These are phyloP conservation scores for Zygosaccharomyces pseudobailii DNA, from an alignment of 1,139 yeast species.

Conservation along the genomic window DNA sequence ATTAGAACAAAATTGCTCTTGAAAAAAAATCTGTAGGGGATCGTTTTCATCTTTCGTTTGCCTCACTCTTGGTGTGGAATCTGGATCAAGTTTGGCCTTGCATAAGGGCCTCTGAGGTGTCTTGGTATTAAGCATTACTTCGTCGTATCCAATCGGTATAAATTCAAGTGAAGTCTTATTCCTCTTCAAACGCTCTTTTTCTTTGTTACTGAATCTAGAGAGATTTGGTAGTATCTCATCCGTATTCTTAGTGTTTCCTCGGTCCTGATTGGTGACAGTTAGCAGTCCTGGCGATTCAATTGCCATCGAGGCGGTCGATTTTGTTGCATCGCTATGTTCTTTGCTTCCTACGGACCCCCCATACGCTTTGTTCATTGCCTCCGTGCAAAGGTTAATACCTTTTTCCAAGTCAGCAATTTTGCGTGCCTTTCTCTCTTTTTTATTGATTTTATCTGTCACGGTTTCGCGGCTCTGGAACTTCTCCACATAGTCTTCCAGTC, in stretches of 20 bases:
- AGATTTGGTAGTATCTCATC: background rate
- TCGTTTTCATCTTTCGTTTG: constrained; percentile 13
- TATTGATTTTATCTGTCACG: background rate
- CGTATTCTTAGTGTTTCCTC: background rate
- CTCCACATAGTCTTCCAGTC: background rate
- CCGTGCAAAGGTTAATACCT: constrained; percentile 12
- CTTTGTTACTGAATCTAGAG: constrained; percentile 2
- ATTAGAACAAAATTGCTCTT: constrained; percentile 12
- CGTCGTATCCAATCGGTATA: constrained; percentile 24
- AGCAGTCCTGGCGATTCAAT: too few species aligned
- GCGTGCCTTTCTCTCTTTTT: background rate
- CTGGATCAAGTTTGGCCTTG: constrained; percentile 6
- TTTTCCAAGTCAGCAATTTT: constrained; percentile 6
- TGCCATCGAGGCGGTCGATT: too few species aligned
- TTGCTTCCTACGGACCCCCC: constrained; percentile 2
- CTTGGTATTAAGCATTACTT: constrained; percentile 9
- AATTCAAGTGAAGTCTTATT: constrained; percentile 15
- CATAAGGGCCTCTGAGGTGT: constrained; percentile 9
- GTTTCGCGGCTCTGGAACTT: background rate
- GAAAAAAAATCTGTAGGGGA: constrained; percentile 16
- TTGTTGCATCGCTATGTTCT: too few species aligned
- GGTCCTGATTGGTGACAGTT: too few species aligned
- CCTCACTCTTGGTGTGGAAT: constrained; percentile 5
- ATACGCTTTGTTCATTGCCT: constrained; percentile 11
- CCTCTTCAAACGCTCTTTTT: constrained; percentile 5